Conservation (phyloP, 2,329 filamentous ascomycete genomes). For the Periglandula ipomoeae region DNA sequence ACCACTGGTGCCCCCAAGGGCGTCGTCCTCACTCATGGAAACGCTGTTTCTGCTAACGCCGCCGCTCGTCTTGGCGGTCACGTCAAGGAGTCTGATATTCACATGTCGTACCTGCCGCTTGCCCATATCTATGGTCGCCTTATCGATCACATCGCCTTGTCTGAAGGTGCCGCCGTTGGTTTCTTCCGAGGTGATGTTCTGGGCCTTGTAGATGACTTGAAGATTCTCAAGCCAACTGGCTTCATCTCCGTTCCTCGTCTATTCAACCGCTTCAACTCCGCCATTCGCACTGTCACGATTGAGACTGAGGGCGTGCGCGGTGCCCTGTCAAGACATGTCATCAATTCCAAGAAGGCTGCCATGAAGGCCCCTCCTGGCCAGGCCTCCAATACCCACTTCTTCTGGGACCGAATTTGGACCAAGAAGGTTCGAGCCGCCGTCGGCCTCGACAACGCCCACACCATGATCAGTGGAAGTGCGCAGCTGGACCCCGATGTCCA, state of each 20-base stretch:
- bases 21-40: conserved; percentile 72
- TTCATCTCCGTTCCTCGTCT: conserved; percentile 87
- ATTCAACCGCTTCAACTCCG: conserved; percentile 82
- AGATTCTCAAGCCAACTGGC: conserved; percentile 70
- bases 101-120: conserved; percentile 82
- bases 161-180: conserved; percentile 66
- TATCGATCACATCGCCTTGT: conserved; percentile 65
- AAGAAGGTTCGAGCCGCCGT: conserved; percentile 78
- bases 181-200: conserved; percentile 92
- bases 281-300: conserved; percentile 69
- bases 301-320: conserved; percentile 74
- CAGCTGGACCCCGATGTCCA: conserved; percentile 85
- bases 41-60: conserved; percentile 65
- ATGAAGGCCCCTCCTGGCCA: conserved; percentile 63
- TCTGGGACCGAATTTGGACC: conserved; percentile 84
- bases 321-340: conserved; percentile 67
- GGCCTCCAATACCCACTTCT: conserved; percentile 67
- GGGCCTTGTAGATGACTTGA: conserved; percentile 83
- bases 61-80: conserved; percentile 47
- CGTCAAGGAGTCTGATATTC: conserved; percentile 45
- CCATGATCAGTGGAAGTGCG: conserved; percentile 81
- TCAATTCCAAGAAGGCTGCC: conserved; percentile 69
- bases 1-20: conserved; percentile 79
- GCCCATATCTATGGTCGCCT: conserved; percentile 92
- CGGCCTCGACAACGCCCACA: conserved; percentile 63